Base-by-base conservation (phyloP, 2,329 filamentous ascomycete species). In the Alternaria conjuncta region DNA sequence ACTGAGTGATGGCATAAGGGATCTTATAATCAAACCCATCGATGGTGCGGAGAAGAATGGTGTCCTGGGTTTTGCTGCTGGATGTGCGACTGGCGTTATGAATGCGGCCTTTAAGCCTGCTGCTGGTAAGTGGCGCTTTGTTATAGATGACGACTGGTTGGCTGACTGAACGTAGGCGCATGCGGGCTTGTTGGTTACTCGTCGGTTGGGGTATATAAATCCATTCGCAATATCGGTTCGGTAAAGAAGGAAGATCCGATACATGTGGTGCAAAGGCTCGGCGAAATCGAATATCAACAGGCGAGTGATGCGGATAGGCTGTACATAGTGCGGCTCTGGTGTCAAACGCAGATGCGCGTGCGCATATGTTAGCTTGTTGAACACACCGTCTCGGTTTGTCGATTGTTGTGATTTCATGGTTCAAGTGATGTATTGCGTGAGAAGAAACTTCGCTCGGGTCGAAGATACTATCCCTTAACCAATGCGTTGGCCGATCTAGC, bases 1-100 rank as follows among this genome's bases (percentile, higher is more conserved):
- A 0, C 81, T 96, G 28, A 94, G 88, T 73, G 92, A 96, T 73
- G 93, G 92, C 2, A 86, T 95, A 21, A 88, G 90, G 2, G 93
- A 93, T 0, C 82, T 96, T 4, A 85, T 94, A n/a, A 93, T 88
- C 0, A 92, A 96, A 70, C 93, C 93, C 0, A 75, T 90, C 1
- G 84, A 86, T 61, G 93, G 89, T 13, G 88, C 87, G 9, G 85
- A 86, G 72, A 87, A 90, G 64, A 86, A 88, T 60, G 88, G 89
- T 2, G 73, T 81, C 3, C 81, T 81, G 4, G 94, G 94, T 1
- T 82, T 94, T 7, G 76, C 92, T 9, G 94, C 94, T 77, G 92
- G 92, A 0, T 84, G 96, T 44, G 92, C 89, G 1, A 96, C 93
- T 76, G 94, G 93, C 0, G 85, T 96, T 11, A 86, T 84, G 1